A percentile compares a stretch with the other conserved stretches of the same genome.
Evolutionary conservation across 2,329 filamentous ascomycete genomes (phyloP).

Genomic region (Aureobasidium sp.): DNA sequence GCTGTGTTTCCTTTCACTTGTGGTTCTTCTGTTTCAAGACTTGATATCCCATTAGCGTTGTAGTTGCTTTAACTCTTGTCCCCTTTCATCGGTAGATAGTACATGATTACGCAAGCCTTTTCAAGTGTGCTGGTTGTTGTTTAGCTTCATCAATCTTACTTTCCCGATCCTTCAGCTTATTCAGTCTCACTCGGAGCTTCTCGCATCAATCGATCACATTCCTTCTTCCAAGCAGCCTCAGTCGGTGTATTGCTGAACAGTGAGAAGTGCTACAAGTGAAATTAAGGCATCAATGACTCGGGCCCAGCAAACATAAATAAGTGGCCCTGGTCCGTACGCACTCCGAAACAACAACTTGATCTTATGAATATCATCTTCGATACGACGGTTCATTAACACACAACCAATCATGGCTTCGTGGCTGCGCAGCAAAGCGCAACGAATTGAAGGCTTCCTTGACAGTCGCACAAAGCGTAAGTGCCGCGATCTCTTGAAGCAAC

Average conservation of each 20-base stretch:
- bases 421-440: not conserved
- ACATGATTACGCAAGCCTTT: not conserved
- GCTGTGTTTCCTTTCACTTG: not conserved
- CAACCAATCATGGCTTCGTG: slow-evolving; percentile 4
- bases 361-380: not conserved
- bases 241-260: not conserved
- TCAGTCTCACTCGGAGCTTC: not conserved
- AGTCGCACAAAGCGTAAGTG: not conserved
- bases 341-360: not conserved
- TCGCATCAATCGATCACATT: not conserved
- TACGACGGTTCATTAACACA: not conserved
- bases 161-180: not conserved
- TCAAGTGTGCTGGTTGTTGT: not conserved
- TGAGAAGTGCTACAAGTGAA: slow-evolving; percentile 1
- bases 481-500: not conserved
- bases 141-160: not conserved
- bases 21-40: not conserved
- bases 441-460: slow-evolving; percentile 2
- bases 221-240: not conserved
- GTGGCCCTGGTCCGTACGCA: not conserved
- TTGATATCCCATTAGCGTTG: not conserved
- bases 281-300: slow-evolving; percentile 1
- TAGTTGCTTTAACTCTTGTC: not conserved
- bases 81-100: not conserved
- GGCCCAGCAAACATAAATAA: slow-evolving; percentile 10